Percentiles rank a stretch among this genome's conserved stretches.
These are phyloP conservation scores for Diaporthe sp. DNA, from an alignment of 2,329 filamentous ascomycete genomes.

Conservation along the genomic window DNA sequence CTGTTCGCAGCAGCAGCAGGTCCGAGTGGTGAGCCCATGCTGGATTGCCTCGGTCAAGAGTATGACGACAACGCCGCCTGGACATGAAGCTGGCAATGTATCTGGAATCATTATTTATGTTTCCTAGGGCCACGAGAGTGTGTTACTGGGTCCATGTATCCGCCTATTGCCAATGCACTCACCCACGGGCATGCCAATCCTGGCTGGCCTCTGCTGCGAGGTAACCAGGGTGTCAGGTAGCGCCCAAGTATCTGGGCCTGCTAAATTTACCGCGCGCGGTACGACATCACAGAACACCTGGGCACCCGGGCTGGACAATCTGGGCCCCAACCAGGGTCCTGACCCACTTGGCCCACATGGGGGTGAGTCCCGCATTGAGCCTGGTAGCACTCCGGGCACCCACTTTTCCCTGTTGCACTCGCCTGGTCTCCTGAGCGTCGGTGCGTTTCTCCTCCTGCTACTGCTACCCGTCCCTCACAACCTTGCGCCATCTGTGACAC, in stretches of 20 bases:
- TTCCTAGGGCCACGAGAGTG: conserved; percentile 7
- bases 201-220: background rate
- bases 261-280: conserved; percentile 18
- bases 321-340: conserved; percentile 16
- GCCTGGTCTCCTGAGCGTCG: conserved; percentile 30
- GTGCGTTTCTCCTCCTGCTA: conserved; percentile 33
- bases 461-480: conserved; percentile 27
- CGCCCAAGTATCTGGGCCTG: background rate
- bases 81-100: conserved; percentile 11
- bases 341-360: conserved; percentile 22
- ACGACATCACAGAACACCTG: conserved; percentile 13
- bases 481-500: conserved; percentile 27
- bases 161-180: conserved; percentile 3
- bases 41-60: background rate
- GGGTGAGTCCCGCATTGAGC: conserved; percentile 26
- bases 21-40: background rate
- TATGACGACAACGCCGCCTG: background rate
- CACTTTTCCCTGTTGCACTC: conserved; percentile 31
- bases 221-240: background rate
- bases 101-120: conserved; percentile 27
- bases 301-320: conserved; percentile 21
- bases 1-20: background rate
- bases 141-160: conserved; percentile 20
- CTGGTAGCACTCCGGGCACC: conserved; percentile 10
- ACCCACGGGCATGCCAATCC: background rate